Evolutionary conservation across 352 stramenopile genomes (phyloP).

Genomic region (Phytopythium delawarense): DNA sequence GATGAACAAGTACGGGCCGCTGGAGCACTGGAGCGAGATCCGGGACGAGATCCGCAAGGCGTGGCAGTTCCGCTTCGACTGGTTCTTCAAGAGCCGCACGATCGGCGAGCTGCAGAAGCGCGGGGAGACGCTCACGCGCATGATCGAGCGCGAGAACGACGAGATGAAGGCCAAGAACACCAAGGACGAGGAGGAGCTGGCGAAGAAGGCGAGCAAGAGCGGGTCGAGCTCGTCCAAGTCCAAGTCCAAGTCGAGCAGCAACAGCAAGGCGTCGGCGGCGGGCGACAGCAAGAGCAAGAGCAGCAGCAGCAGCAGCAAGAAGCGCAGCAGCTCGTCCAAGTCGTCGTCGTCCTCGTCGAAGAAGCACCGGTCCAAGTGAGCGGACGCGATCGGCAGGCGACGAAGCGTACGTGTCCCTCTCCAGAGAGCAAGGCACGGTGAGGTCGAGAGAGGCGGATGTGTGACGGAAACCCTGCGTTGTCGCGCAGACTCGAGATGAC

Average conservation of each 20-base stretch:
- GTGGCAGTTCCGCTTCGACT: constrained; percentile 99
- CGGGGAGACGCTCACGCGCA: constrained; percentile 92
- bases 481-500: neutral
- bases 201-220: constrained; percentile 72
- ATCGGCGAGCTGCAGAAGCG: constrained; percentile 97
- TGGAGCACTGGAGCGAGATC: constrained; percentile 95
- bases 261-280: constrained; percentile 40
- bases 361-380: constrained; percentile 64
- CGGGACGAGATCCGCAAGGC: constrained; percentile 96
- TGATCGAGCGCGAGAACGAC: constrained; percentile 94
- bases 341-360: constrained; percentile 50
- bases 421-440: neutral
- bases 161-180: constrained; percentile 70
- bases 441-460: neutral
- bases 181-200: constrained; percentile 77
- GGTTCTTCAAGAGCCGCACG: constrained; percentile 99
- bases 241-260: constrained; percentile 58
- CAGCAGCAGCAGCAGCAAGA: constrained; percentile 50
- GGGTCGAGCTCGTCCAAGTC: constrained; percentile 58
- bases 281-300: constrained; percentile 41
- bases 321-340: constrained; percentile 61
- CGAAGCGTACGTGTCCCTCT: neutral
- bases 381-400: neutral
- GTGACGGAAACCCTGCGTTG: neutral
- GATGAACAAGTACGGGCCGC: constrained; percentile 98